These are phyloP conservation scores for Xylaria digitata DNA, from an alignment of 2,329 filamentous ascomycete genomes.

Conservation along the genomic window DNA sequence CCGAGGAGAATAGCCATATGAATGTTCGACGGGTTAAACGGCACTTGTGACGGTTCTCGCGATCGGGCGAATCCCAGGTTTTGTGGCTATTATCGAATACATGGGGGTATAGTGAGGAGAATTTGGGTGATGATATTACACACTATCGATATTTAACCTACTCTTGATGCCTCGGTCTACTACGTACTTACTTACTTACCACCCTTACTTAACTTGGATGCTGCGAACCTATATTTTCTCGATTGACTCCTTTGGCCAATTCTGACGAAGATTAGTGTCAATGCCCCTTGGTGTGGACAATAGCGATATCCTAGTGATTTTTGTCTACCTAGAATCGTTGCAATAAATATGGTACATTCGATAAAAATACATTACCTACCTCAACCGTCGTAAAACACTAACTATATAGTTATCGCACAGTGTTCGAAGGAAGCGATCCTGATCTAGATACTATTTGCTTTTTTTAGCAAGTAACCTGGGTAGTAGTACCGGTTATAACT, in stretches of 20 bases:
- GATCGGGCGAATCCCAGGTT: slow-evolving; percentile 19
- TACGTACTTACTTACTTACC: neutral
- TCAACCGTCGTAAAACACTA: too few relatives aligned
- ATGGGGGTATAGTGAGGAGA: slow-evolving; percentile 22
- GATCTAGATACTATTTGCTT: neutral
- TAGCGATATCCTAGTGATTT: too few relatives aligned
- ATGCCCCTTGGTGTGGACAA: too few relatives aligned
- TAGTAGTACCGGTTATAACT: neutral
- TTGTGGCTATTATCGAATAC: slow-evolving; percentile 34
- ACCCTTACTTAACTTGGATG: neutral
- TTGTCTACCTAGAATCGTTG: too few relatives aligned
- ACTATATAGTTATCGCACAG: neutral
- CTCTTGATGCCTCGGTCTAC: slow-evolving; percentile 5
- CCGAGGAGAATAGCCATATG: slow-evolving; percentile 49
- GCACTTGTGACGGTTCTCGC: slow-evolving; percentile 41
- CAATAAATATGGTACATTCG: too few relatives aligned
- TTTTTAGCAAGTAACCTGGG: slow-evolving; percentile 5
- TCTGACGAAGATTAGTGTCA: too few relatives aligned
- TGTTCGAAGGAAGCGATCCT: neutral
- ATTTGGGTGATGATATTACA: neutral
- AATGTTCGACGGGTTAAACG: slow-evolving; percentile 44
- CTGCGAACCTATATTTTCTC: neutral
- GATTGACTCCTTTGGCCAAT: too few relatives aligned
- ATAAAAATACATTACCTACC: too few relatives aligned
- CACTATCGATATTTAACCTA: neutral